These are phyloP conservation scores for Hordeum vulgare DNA, from an alignment of 176 grass and related monocot species.

Conservation along the genomic window DNA sequence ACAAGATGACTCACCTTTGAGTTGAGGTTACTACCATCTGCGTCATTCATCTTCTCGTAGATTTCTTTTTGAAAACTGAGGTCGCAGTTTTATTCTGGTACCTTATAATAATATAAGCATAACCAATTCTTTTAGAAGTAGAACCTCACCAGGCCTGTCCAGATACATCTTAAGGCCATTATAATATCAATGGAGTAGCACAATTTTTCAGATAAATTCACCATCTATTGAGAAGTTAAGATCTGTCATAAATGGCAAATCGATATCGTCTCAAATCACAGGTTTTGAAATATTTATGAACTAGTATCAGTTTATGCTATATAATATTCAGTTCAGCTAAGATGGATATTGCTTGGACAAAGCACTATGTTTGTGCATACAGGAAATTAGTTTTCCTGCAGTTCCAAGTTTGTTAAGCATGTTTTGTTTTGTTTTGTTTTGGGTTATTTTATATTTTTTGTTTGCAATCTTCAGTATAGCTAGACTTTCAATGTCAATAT, in stretches of 20 bases:
- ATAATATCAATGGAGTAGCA: background rate
- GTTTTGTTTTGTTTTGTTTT: background rate
- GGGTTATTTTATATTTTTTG: background rate
- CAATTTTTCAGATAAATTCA: background rate
- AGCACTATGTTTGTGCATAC: background rate
- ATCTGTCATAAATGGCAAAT: background rate
- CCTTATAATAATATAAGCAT: background rate
- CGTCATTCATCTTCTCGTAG: background rate
- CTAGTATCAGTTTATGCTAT: background rate
- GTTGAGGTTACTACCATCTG: background rate
- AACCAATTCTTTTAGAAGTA: background rate
- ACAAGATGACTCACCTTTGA: constrained; percentile 1
- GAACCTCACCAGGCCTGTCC: background rate
- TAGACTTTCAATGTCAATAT: background rate
- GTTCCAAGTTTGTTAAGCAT: constrained; percentile 5
- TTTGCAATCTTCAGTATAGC: background rate
- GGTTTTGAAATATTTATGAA: background rate
- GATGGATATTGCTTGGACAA: background rate
- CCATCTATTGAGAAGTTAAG: constrained; percentile 2
- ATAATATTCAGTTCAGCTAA: background rate
- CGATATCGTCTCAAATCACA: background rate
- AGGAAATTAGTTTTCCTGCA: background rate
- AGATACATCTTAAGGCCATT: background rate
- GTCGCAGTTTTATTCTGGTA: background rate
- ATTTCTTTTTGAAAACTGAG: background rate